Conservation (phyloP, 306 rosid genomes). For the Vicia sativa region DNA sequence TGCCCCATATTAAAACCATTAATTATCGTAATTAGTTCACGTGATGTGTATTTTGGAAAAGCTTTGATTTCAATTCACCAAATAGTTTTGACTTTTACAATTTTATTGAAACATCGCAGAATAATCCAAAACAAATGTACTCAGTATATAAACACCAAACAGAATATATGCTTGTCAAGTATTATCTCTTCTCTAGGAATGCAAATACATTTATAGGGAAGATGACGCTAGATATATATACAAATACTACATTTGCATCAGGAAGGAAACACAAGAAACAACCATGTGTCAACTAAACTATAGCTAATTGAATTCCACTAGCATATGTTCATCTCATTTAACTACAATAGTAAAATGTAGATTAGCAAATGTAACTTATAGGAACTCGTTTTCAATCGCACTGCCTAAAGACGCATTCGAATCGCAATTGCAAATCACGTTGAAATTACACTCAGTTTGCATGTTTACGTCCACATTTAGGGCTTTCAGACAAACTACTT, state of each 20-base stretch:
- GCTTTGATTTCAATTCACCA: slow-evolving; percentile 4
- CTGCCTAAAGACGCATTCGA: no score
- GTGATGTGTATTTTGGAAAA: background rate
- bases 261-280: slow-evolving; percentile 9
- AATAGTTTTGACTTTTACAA: background rate
- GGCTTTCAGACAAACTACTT: no score
- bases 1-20: no score
- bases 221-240: slow-evolving; percentile 5
- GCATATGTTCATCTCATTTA: no score
- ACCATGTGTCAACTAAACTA: background rate
- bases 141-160: background rate
- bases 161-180: background rate
- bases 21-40: background rate
- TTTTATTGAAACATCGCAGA: slow-evolving; percentile 9
- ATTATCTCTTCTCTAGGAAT: slow-evolving; percentile 7
- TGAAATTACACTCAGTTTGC: no score
- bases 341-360: no score
- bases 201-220: background rate
- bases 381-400: no score
- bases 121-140: slow-evolving; percentile 10
- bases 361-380: no score
- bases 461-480: no score
- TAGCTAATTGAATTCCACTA: slow-evolving; percentile 14
- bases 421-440: no score
- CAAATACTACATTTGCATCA: background rate